phyloP scores from a whole-genome alignment of 257 asterid species.

The Primulina huaijiensis region DNA sequence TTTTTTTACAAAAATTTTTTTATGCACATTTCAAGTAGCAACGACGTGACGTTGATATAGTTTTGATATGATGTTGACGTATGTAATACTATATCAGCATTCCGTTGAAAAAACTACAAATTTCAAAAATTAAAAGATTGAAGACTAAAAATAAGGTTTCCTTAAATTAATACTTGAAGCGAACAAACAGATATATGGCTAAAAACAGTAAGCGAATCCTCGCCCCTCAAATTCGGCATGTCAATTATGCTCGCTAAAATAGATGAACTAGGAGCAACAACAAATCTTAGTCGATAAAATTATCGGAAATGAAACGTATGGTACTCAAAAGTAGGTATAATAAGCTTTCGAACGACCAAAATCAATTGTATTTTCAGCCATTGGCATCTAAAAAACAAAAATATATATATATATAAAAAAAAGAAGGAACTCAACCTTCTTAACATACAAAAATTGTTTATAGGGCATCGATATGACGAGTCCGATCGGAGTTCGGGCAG shows the following conservation, averaged over 20 bases:
- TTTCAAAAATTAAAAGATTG: too few relatives aligned
- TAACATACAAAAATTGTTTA: constrained; percentile 20
- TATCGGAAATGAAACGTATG: neutral
- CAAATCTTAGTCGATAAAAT: neutral
- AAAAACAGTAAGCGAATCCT: neutral
- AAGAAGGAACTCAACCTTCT: neutral
- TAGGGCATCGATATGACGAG: constrained; percentile 21
- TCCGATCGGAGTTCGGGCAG: constrained; percentile 6
- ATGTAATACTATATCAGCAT: too few relatives aligned
- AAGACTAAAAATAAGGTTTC: too few relatives aligned
- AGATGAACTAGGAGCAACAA: neutral
- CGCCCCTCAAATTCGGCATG: neutral
- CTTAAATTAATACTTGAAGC: too few relatives aligned
- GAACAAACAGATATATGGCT: too few relatives aligned
- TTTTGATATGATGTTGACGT: too few relatives aligned
- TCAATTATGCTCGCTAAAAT: neutral
- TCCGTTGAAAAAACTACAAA: too few relatives aligned
- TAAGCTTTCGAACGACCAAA: neutral
- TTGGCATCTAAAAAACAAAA: neutral
- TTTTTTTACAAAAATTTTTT: too few relatives aligned
- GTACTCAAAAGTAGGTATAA: neutral
- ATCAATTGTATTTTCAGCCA: neutral
- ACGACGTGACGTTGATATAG: too few relatives aligned
- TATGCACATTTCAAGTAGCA: too few relatives aligned
- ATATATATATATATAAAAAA: neutral